A percentile compares a stretch with the other conserved stretches of the same genome.
These are phyloP conservation scores for Thielaviopsis populi DNA, from an alignment of 2,329 filamentous ascomycete species.

Conservation along the genomic window DNA sequence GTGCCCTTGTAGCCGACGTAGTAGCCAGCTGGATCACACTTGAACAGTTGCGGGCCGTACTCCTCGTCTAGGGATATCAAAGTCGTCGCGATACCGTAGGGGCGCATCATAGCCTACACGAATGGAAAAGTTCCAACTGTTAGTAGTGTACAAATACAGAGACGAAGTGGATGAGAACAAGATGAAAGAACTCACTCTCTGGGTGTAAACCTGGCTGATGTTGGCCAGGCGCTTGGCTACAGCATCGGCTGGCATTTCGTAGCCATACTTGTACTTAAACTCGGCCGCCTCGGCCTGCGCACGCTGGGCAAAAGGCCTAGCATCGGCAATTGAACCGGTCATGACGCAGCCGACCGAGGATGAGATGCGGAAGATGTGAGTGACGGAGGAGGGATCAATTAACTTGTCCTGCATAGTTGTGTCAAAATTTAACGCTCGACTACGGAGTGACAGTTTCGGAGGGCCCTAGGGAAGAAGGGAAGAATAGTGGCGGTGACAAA, in stretches of 20 bases:
- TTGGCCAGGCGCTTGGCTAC: conserved; percentile 94
- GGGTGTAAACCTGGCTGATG: conserved; percentile 98
- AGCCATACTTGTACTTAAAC: conserved; percentile 96
- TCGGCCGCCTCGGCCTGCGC: conserved; percentile 92
- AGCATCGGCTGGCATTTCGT: conserved; percentile 98
- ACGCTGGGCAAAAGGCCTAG: conserved; percentile 79
- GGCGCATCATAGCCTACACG: conserved; percentile 79
- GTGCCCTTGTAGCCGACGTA: conserved; percentile 98
- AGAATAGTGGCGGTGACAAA: not conserved
- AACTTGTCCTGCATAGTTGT: conserved; percentile 66
- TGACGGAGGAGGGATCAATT: conserved; percentile 92
- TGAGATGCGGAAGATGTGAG: conserved; percentile 93
- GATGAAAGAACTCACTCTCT: conserved; percentile 48
- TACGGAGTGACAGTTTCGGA: too few species aligned
- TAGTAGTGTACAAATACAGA: not conserved
- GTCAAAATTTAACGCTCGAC: not conserved
- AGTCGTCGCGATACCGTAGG: conserved; percentile 87
- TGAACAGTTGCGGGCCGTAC: conserved; percentile 87
- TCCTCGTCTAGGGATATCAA: conserved; percentile 89
- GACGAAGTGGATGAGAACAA: not conserved
- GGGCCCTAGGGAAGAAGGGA: not conserved
- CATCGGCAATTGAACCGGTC: conserved; percentile 96
- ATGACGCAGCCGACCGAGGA: conserved; percentile 95
- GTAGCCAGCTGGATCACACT: conserved; percentile 95
- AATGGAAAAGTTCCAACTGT: not conserved